Conservation (phyloP, 805 yeast genomes). For the Wickerhamiella alocasiicola region DNA sequence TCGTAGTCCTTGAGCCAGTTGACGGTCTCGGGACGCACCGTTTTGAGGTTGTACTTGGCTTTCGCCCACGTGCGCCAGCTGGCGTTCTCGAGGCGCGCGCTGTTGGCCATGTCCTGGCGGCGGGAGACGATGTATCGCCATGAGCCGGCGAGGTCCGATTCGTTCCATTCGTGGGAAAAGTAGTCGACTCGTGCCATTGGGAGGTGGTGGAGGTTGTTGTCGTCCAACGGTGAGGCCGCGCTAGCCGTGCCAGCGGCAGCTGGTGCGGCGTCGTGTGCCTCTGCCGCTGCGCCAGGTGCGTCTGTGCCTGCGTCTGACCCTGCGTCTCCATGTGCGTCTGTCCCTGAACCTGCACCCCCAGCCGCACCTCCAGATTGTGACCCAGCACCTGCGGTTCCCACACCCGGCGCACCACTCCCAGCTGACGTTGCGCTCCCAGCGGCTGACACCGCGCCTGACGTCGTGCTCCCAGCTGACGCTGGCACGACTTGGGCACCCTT, state of each 20-base stretch:
- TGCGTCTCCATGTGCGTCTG: neutral
- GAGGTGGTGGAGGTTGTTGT: constrained; percentile 40
- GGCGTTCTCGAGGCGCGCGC: constrained; percentile 70
- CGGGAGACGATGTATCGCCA: constrained; percentile 87
- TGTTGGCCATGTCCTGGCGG: constrained; percentile 73
- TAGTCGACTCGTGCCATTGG: constrained; percentile 92
- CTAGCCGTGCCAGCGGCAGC: too few relatives aligned
- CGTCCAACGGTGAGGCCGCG: constrained; percentile 15
- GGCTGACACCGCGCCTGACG: too few relatives aligned
- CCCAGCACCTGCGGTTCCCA: too few relatives aligned
- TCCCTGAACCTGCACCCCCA: neutral
- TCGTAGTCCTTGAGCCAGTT: constrained; percentile 97
- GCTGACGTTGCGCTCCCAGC: neutral
- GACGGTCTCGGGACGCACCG: constrained; percentile 81
- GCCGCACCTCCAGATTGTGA: neutral
- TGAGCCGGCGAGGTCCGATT: constrained; percentile 78
- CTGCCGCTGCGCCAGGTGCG: neutral
- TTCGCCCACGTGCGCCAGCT: constrained; percentile 96
- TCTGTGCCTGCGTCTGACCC: neutral
- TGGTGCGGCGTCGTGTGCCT: neutral
- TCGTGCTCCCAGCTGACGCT: too few relatives aligned
- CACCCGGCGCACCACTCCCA: too few relatives aligned
- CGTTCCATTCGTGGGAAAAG: constrained; percentile 92
- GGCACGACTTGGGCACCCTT: too few relatives aligned
- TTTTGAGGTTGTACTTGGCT: constrained; percentile 47